Evolutionary conservation across 1,284 basidiomycete species (phyloP), one percentile per base, ranked within the genome.

Genomic region (Boletus sp.): DNA sequence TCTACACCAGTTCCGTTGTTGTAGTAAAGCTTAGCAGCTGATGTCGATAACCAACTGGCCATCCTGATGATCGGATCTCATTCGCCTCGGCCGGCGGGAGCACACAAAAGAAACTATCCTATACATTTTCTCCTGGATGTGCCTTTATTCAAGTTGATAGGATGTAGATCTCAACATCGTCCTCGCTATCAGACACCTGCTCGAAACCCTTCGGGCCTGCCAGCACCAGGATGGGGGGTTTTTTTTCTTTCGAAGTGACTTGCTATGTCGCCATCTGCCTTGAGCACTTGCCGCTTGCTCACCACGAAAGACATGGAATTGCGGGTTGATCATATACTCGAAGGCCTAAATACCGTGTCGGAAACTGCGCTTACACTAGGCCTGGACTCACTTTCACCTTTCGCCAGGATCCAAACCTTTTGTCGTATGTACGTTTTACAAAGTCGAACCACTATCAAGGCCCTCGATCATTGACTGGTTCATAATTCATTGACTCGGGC

Each of bases 1-100:
- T 55, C 61, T 4, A 16, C 33, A 3, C 20, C 56, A 8, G 44
- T 22, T 35, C 36, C 64, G 1, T 48, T 61, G 39, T n/a, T 16
- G 31, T 51, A 50, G 42, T 43, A 24, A 16, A 16, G 31, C 9
- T 9, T 16, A 15, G 18, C n/a, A 16, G 7, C 3, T 16, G 31
- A 42, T 20, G 33, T 29, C 20, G 20, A 24, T 24, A 16, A 27
- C 7, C 22, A 20, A 54, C 3, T 6, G 11, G 2, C 7, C 7
- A n/a, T 15, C 7, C 27, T 51, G 24, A 36, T 20, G 33, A 12
- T 37, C 13, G 12, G 31, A n/a, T 24, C 15, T 18, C 1, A 11
- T 13, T 27, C 5, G 9, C 24, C 13, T 12, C 15, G 5, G 7
- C 27, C 16, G 7, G 5, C 50, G 11, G 29, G 7, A 27, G 22